Conservation (phyloP, 1,139 yeast species). For the Insectozyma bohioensis region DNA sequence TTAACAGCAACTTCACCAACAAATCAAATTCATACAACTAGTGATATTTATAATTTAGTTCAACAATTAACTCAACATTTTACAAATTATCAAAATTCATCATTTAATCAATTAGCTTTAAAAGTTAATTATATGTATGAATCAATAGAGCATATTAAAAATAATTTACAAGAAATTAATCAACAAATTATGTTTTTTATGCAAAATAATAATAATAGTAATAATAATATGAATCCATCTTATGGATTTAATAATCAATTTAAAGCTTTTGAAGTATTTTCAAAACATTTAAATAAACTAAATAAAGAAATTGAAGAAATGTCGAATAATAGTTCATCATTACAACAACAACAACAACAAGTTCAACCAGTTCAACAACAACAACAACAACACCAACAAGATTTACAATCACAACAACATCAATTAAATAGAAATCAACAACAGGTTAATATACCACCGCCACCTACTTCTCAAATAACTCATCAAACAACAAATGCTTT, state of each 20-base stretch:
- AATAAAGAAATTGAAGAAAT: constrained; percentile 27
- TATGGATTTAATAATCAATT: constrained; percentile 10
- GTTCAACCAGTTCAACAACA: constrained; percentile 10
- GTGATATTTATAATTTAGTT: constrained; percentile 16
- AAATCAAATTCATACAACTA: constrained; percentile 8
- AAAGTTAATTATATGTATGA: constrained; percentile 28
- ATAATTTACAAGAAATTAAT: constrained; percentile 14
- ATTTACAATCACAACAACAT: constrained; percentile 10
- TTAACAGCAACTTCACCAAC: constrained; percentile 3
- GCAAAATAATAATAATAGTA: constrained; percentile 8
- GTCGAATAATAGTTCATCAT: neutral
- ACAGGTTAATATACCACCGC: neutral
- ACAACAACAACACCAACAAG: constrained; percentile 8
- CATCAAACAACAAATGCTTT: constrained; percentile 5
- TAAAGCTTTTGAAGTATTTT: constrained; percentile 21
- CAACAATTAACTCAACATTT: constrained; percentile 20
- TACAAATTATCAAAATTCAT: constrained; percentile 23
- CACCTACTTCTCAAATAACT: constrained; percentile 1
- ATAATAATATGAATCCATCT: neutral
- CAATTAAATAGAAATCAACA: constrained; percentile 11
- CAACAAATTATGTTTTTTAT: constrained; percentile 14
- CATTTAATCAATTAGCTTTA: constrained; percentile 23
- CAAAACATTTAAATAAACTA: constrained; percentile 23
- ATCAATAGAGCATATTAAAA: constrained; percentile 18
- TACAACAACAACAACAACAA: constrained; percentile 7